Evolutionary conservation across 345 rosid genomes (phyloP).

Genomic region (Rhizophora apiculata): DNA sequence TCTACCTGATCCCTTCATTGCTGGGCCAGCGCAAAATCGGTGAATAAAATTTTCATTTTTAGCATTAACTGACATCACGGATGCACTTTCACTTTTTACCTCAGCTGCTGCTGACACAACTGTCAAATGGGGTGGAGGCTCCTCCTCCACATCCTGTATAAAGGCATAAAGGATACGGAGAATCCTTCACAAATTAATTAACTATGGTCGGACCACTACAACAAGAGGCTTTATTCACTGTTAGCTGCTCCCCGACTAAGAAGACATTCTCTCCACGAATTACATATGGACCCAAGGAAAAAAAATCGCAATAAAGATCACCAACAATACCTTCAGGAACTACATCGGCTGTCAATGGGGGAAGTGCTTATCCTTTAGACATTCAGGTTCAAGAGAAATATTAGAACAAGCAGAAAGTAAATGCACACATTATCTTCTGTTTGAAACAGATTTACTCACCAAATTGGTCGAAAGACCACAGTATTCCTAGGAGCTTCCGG

Average conservation of each 20-base stretch:
- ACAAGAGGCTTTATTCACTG: constrained; percentile 1
- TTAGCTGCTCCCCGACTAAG: constrained; percentile 84
- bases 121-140: constrained; percentile 64
- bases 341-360: constrained; percentile 42
- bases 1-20: background rate
- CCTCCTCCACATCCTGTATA: constrained; percentile 54
- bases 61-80: background rate
- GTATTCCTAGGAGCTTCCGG: constrained; percentile 76
- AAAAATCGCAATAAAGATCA: constrained; percentile 19
- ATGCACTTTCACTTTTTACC: constrained; percentile 46
- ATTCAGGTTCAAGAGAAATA: constrained; percentile 2
- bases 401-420: background rate
- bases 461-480: constrained; percentile 90
- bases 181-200: background rate
- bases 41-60: background rate
- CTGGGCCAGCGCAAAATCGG: background rate
- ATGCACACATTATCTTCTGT: background rate
- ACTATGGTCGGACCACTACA: background rate
- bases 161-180: background rate
- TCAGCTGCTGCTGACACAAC: constrained; percentile 50
- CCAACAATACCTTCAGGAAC: constrained; percentile 90
- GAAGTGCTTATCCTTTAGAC: constrained; percentile 2
- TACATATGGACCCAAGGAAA: constrained; percentile 87
- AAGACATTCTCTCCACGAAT: constrained; percentile 93
- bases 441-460: constrained; percentile 38